Evolutionary conservation across 345 rosid genomes (phyloP).

Genomic region (Murraya paniculata): DNA sequence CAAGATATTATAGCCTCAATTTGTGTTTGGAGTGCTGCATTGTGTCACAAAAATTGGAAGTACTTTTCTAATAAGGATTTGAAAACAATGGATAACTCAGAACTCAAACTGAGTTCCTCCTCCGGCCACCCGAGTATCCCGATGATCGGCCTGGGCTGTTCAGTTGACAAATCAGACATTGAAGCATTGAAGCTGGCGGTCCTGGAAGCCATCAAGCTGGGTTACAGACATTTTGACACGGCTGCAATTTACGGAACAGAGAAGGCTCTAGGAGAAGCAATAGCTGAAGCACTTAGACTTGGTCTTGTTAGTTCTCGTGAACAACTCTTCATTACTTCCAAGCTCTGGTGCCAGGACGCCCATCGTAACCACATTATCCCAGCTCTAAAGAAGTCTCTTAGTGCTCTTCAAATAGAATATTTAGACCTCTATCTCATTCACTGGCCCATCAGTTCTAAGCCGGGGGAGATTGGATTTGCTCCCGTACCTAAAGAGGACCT

Average conservation of each 20-base stretch:
- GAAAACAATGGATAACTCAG: constrained; percentile 7
- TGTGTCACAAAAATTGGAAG: too few species aligned
- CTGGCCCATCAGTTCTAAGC: too few species aligned
- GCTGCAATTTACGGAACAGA: constrained; percentile 52
- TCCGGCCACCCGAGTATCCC: constrained; percentile 35
- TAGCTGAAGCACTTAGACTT: constrained; percentile 11
- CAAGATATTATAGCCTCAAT: too few species aligned
- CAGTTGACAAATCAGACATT: constrained; percentile 25
- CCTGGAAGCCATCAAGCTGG: constrained; percentile 34
- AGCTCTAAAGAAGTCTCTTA: too few species aligned
- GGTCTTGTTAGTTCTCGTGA: constrained; percentile 42
- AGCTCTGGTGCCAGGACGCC: too few species aligned
- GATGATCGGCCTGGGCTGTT: constrained; percentile 44
- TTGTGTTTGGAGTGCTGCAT: too few species aligned
- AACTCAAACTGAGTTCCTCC: constrained; percentile 18
- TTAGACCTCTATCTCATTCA: too few species aligned
- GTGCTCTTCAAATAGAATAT: too few species aligned
- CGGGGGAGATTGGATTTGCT: too few species aligned
- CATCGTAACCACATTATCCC: too few species aligned
- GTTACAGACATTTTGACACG: constrained; percentile 30
- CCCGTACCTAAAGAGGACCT: too few species aligned
- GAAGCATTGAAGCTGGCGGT: constrained; percentile 19
- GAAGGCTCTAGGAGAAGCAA: constrained; percentile 40
- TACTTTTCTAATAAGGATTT: too few species aligned
- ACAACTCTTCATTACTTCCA: constrained; percentile 59